Conservation (phyloP, 1,139 yeast species). For the Taphrina sp. region DNA sequence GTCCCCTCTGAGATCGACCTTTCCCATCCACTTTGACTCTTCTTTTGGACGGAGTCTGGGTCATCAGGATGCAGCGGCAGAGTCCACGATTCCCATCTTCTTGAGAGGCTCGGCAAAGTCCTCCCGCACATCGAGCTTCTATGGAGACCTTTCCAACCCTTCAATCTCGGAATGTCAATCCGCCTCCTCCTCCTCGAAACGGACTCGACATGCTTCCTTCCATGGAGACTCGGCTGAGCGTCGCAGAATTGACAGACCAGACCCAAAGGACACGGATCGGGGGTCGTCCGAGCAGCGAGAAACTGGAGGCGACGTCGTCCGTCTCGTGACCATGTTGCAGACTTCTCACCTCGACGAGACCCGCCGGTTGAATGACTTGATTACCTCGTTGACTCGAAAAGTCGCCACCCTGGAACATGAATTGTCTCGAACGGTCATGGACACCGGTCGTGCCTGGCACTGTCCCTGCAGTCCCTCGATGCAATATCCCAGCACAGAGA, state of each 20-base stretch:
- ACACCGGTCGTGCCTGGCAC: background rate
- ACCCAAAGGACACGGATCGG: no score
- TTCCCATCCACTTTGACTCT: no score
- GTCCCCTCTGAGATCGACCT: conserved; percentile 1
- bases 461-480: no score
- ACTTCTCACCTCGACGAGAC: conserved; percentile 24
- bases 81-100: conserved; percentile 13
- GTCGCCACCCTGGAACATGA: conserved; percentile 17
- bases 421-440: no score
- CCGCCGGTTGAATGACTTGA: conserved; percentile 15
- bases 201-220: background rate
- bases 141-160: no score
- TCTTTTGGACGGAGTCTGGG: conserved; percentile 11
- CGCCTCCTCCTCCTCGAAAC: no score
- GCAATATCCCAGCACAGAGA: no score
- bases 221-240: no score
- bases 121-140: background rate
- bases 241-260: no score
- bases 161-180: no score
- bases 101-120: background rate
- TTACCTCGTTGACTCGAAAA: conserved; percentile 5
- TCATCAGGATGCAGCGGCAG: background rate
- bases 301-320: conserved; percentile 2
- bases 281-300: background rate
- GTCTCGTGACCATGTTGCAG: conserved; percentile 15